Conservation (phyloP, 177 flowering plant genomes). For the Telopea speciosissima region DNA sequence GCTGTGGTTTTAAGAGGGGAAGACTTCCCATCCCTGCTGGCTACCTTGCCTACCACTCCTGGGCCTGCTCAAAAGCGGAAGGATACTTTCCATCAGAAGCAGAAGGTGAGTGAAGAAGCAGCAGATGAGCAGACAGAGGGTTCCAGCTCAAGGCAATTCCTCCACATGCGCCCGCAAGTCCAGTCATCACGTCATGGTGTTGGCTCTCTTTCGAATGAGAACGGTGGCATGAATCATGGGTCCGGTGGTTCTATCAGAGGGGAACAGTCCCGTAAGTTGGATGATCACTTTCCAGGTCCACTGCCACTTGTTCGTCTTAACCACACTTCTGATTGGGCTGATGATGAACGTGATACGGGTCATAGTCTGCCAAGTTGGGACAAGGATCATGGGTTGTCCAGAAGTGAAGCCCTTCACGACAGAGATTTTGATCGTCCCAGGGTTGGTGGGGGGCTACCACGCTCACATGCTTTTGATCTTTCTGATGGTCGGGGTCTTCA, state of each 20-base stretch:
- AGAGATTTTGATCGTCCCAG: constrained; percentile 72
- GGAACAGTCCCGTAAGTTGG: constrained; percentile 38
- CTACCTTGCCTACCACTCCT: constrained; percentile 44
- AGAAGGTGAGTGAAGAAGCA: constrained; percentile 26
- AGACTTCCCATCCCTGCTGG: constrained; percentile 84
- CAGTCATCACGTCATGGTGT: constrained; percentile 24
- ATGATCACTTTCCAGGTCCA: constrained; percentile 55
- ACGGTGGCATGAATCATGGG: constrained; percentile 18
- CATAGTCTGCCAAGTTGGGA: constrained; percentile 41
- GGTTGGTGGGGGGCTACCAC: constrained; percentile 37
- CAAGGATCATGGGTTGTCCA: constrained; percentile 46
- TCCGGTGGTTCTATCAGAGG: constrained; percentile 13
- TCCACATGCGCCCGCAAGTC: constrained; percentile 39
- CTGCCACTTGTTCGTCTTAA: constrained; percentile 61
- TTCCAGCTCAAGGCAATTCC: constrained; percentile 21
- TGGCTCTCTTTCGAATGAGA: constrained; percentile 29
- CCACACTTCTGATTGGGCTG: constrained; percentile 94
- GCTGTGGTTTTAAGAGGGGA: constrained; percentile 76
- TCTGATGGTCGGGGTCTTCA: constrained; percentile 41
- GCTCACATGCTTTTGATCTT: constrained; percentile 29
- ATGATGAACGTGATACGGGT: constrained; percentile 93
- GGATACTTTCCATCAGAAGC: constrained; percentile 45
- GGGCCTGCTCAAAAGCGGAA: constrained; percentile 53
- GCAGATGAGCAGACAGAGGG: constrained; percentile 28
- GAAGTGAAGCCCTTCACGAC: constrained; percentile 49